A percentile compares a stretch with the other conserved stretches of the same genome.
Conservation (phyloP, 352 stramenopile species). For the Globisporangium splendens region DNA sequence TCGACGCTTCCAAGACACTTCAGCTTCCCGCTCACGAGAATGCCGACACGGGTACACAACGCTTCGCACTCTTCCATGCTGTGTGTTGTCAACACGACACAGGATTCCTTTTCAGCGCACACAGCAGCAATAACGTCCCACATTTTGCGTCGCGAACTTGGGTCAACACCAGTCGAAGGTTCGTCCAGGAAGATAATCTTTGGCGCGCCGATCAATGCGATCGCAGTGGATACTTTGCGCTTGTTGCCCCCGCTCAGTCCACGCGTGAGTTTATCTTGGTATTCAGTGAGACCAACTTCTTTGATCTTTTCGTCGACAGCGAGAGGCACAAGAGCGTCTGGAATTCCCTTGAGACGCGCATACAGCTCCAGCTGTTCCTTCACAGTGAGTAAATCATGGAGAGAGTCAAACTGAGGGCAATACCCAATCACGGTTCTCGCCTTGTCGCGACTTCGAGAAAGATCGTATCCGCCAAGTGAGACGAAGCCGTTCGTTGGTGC, state of each 20-base stretch:
- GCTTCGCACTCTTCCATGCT: conserved; percentile 84
- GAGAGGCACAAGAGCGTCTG: conserved; percentile 14
- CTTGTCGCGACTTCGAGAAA: conserved; percentile 16
- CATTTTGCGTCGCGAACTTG: conserved; percentile 83
- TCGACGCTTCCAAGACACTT: conserved; percentile 83
- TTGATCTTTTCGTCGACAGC: conserved; percentile 34
- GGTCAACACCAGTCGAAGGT: conserved; percentile 86
- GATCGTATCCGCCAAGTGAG: conserved; percentile 19
- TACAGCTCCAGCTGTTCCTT: conserved; percentile 81
- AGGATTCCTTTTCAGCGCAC: conserved; percentile 33
- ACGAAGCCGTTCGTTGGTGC: conserved; percentile 25
- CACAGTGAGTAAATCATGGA: conserved; percentile 88
- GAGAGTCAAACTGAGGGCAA: conserved; percentile 85
- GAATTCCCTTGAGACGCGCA: conserved; percentile 59
- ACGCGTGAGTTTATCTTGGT: conserved; percentile 31
- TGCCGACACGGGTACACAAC: conserved; percentile 62
- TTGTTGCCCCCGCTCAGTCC: conserved; percentile 88
- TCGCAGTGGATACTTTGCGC: conserved; percentile 95
- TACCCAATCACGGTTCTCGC: conserved; percentile 54
- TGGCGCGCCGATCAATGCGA: conserved; percentile 92
- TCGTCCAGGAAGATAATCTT: conserved; percentile 92
- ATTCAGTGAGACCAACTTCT: conserved; percentile 29
- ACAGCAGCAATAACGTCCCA: conserved; percentile 88
- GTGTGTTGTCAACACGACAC: conserved; percentile 71
- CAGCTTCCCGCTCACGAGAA: conserved; percentile 57